phyloP scores from a whole-genome alignment of 352 stramenopile genomes.

The Peronospora belbahrii region DNA sequence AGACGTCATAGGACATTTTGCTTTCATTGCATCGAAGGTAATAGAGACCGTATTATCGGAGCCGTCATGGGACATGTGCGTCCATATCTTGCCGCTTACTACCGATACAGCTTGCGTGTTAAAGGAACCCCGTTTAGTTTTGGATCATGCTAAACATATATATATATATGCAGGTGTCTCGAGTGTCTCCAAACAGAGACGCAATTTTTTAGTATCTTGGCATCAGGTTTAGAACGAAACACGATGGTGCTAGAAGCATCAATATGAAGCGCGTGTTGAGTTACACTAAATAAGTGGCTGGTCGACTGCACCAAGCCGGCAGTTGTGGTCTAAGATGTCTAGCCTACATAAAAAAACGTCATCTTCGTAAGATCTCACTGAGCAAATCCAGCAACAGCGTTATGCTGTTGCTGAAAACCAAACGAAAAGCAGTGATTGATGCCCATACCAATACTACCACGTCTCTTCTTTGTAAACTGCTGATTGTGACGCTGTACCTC shows the following conservation, averaged over 20 bases:
- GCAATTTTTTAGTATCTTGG: background rate
- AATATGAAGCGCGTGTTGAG: conserved; percentile 6
- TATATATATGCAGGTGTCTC: too few species aligned
- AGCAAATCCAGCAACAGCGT: conserved; percentile 14
- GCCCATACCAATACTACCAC: conserved; percentile 15
- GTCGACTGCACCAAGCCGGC: background rate
- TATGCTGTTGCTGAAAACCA: conserved; percentile 13
- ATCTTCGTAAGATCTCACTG: conserved; percentile 6
- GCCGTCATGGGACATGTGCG: conserved; percentile 14
- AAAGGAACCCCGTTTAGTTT: too few species aligned
- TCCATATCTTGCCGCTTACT: background rate
- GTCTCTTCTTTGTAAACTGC: conserved; percentile 25
- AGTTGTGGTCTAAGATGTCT: conserved; percentile 10
- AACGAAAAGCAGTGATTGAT: conserved; percentile 19
- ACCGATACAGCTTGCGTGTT: conserved; percentile 1
- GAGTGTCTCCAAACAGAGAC: conserved; percentile 1
- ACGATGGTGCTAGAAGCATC: background rate
- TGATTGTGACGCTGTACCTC: conserved; percentile 16
- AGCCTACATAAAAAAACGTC: background rate
- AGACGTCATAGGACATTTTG: conserved; percentile 14
- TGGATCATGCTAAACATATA: too few species aligned
- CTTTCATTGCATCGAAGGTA: background rate
- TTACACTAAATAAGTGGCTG: conserved; percentile 24
- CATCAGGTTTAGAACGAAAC: background rate
- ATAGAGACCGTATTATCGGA: too few species aligned